Evolutionary conservation across 176 grass and related monocot genomes (phyloP), one percentile per base, ranked within the genome.

Genomic region (Areca catechu): DNA sequence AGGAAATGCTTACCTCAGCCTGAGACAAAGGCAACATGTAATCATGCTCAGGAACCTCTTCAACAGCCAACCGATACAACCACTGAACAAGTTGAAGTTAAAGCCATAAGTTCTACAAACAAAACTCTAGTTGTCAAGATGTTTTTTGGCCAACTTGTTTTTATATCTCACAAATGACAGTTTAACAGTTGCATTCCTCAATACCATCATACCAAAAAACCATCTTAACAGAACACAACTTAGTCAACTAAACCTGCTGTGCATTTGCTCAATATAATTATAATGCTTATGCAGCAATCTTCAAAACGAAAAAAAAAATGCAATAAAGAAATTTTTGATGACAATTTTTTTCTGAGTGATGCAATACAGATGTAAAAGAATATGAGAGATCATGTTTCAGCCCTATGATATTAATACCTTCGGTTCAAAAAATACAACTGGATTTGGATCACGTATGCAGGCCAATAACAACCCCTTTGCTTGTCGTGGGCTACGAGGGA

Each of bases 361-460:
- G 34, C 16, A 29, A 20, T 54, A 37, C 6, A 3, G 22, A 51
- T 24, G 4, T 65, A 20, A 18, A 51, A 61, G 16, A 29, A 17
- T 20, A 51, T 20, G 54, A 17, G 28, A 43, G 34, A 16, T 37
- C 51, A 55, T 43, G 17, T 22, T 43, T 12, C 1, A 12, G 10
- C 14, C 1, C 18, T 17, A n/a, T 20, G 58, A 47, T 52, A 62
- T 60, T 51, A 18, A 49, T 77, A 89, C 92, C 80, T 97, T 97
- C 71, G 86, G 86, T 69, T 97, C 92, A 23, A 97, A 97, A 85
- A 97, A 97, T 62, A 97, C 15, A 51, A 90, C 83, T 6, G 92
- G 92, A 60, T 97, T 97, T 60, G 86, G 80, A 74, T 97, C 92
- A 54, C 92, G 68, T 76, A 97, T 97, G 75, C 86, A 85, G 16